Evolutionary conservation across 768 basidiomycete genomes (phyloP), one percentile per base, ranked within the genome.

Genomic region (Macrolepiota fuliginosa): DNA sequence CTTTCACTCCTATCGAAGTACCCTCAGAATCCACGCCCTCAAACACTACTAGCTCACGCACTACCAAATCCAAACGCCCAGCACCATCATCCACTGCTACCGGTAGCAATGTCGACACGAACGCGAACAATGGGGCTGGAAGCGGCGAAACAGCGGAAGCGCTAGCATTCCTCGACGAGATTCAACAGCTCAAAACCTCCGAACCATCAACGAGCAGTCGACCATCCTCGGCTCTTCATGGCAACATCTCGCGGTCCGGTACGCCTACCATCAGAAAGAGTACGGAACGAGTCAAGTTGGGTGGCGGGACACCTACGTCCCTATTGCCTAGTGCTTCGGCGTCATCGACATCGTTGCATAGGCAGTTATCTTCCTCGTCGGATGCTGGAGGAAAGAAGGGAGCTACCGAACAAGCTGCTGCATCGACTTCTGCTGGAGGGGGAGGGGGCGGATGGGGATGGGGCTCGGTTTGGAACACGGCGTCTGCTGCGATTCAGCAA

Each of bases 161-260:
- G 25, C 85, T 96, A 27, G 94, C 94, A 15, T 96, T 96, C 79
- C 85, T 97, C 45, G 92, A 97, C 72, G 93, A 97, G 75, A 93
- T 96, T 65, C 94, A 92, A 0, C 92, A 92, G 83, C 29, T 32
- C 29, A 96, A 94, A 76, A 90, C 88, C 73, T 81, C 89, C 5
- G 91, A 91, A 65, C 89, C 91, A 12, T 85, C 88, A 19, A 32
- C 29, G 29, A 32, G 29, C 7, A 86, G 89, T 27, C 68, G 83
- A 3, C 74, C 87, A 4, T 58, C 56, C 19, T 49, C 57, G 15
- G 75, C 82, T 25, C 70, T 79, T 29, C 80, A 83, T 66, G 40
- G 40, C 10, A 39, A 22, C 37, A 75, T 83, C 59, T 87, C 88
- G 56, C 83, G 89, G 51, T 83, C 88, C 36, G 84, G 87, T 37